Evolutionary conservation across 331 rosid genomes (phyloP), one percentile per base, ranked within the genome.

Genomic region (Acacia pycnantha): DNA sequence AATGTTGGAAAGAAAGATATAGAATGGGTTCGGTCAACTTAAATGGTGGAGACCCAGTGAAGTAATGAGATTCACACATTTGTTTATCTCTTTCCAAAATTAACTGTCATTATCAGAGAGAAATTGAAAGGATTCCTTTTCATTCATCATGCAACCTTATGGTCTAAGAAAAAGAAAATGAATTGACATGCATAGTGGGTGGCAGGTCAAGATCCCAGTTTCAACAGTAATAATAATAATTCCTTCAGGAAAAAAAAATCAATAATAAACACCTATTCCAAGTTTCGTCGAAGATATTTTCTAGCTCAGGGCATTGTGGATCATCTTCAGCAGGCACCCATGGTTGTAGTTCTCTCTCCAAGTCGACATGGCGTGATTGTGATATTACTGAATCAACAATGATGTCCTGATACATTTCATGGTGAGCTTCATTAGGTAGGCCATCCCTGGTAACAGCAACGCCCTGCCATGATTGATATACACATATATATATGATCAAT

Each of bases 291-390:
- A 95, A 95, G 84, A 82, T 87, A 88, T 88, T 90, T 47, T 96
- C 99, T 86, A 93, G 87, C 54, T 92, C 99, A 83, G 99, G 98
- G 85, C 87, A 84, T 44, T 82, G 94, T 61, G 94, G 95, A 83
- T 70, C 94, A 78, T 91, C 91, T 83, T 93, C 94, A 86, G 90
- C 97, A 70, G 99, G 99, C 47, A 96, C 83, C 99, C 99, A 96
- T 18, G 90, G 98, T 74, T 91, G 88, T 77, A 96, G 89, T 83
- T 93, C 98, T 85, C 99, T 90, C 81, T 86, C 99, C 74, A 37
- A 43, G 54, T 96, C 98, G 70, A 73, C 83, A 76, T 83, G 88
- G 77, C 85, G 93, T 79, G 97, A 86, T 84, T 94, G 94, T 58
- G 99, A 96, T 81, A 96, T 96, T 67, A 75, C 78, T 69, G 97